Conservation (phyloP, 352 stramenopile species). For the Plasmopara muralis region DNA sequence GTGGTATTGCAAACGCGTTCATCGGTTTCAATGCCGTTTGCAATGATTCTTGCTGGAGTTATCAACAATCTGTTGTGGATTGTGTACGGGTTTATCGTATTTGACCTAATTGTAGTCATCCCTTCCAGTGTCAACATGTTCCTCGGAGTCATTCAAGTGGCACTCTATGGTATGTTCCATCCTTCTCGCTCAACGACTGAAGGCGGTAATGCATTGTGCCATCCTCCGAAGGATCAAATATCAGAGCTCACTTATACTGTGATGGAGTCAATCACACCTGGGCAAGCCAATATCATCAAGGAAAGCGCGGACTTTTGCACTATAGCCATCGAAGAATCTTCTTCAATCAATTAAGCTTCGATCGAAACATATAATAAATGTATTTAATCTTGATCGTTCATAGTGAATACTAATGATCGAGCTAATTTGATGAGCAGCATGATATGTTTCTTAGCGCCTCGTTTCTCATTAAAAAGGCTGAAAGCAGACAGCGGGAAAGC, state of each 20-base stretch:
- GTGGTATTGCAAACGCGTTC: conserved; percentile 46
- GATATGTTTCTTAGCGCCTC: too few species aligned
- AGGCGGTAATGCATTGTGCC: conserved; percentile 13
- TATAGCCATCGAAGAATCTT: conserved; percentile 27
- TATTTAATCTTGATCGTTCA: too few species aligned
- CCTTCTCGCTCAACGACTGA: conserved; percentile 18
- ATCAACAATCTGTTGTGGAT: conserved; percentile 76
- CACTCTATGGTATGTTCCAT: conserved; percentile 55
- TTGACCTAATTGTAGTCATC: conserved; percentile 52
- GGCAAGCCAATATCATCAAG: conserved; percentile 11
- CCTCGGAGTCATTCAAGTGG: conserved; percentile 44
- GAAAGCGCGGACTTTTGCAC: conserved; percentile 23
- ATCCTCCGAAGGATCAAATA: conserved; percentile 17
- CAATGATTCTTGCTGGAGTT: conserved; percentile 52
- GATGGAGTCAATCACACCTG: conserved; percentile 14
- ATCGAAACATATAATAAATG: background rate
- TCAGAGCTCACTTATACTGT: conserved; percentile 17
- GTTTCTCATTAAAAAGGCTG: too few species aligned
- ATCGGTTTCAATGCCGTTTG: conserved; percentile 49
- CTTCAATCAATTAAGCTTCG: conserved; percentile 6
- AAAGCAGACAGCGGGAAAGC: too few species aligned
- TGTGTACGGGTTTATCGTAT: conserved; percentile 48
- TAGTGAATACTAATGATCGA: too few species aligned
- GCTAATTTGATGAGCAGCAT: too few species aligned
- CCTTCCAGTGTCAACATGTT: conserved; percentile 41